Evolutionary conservation across 2,329 filamentous ascomycete species (phyloP).

Genomic region (Apiospora marii): DNA sequence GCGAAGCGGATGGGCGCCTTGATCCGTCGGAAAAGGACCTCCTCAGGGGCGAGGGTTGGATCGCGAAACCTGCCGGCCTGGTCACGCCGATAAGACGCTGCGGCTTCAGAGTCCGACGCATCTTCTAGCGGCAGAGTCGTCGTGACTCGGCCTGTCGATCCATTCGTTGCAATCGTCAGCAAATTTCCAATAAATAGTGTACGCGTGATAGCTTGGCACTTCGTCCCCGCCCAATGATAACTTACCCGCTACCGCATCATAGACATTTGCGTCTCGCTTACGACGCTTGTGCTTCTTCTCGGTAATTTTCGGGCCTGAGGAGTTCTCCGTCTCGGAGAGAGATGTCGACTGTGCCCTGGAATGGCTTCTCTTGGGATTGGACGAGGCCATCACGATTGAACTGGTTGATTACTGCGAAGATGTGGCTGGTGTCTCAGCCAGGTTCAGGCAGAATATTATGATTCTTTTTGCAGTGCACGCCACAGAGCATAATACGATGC

Average conservation of each 20-base stretch:
- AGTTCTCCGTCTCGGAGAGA: conserved; percentile 32
- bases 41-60: conserved; percentile 67
- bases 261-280: conserved; percentile 62
- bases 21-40: conserved; percentile 72
- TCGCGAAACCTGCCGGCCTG: conserved; percentile 41
- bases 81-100: conserved; percentile 25
- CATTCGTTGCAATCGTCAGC: not conserved
- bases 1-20: conserved; percentile 72
- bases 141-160: conserved; percentile 44
- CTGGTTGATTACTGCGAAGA: conserved; percentile 11
- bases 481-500: not conserved
- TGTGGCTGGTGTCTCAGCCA: not conserved
- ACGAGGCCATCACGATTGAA: conserved; percentile 5
- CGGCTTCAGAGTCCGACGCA: conserved; percentile 32
- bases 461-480: conserved; percentile 1
- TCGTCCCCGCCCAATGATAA: conserved; percentile 18
- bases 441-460: conserved; percentile 8
- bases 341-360: conserved; percentile 25
- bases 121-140: conserved; percentile 40
- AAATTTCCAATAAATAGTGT: not conserved
- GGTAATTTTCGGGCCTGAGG: conserved; percentile 33
- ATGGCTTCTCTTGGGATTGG: conserved; percentile 6
- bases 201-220: not conserved
- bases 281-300: conserved; percentile 33
- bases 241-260: conserved; percentile 76